Percentiles rank a stretch among this genome's conserved stretches.
Conservation (phyloP, 139 green algal species). For the Raphidocelis subcapitata region DNA sequence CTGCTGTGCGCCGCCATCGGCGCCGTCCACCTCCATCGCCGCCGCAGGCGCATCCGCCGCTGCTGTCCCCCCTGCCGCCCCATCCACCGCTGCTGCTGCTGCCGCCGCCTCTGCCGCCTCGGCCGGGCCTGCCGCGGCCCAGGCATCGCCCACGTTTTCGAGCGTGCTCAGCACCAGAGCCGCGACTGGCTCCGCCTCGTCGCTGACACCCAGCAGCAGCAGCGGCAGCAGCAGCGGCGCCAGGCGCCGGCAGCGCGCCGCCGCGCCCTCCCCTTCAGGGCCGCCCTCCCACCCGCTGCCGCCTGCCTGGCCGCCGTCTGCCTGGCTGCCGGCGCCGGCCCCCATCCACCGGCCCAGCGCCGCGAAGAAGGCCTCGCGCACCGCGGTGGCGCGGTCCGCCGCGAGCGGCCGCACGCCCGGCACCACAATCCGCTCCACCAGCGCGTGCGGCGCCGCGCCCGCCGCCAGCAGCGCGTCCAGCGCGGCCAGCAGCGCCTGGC, state of each 20-base stretch:
- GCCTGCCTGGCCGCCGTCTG: no score
- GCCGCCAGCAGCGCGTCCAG: constrained; percentile 49
- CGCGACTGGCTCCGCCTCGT: constrained; percentile 33
- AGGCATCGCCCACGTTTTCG: constrained; percentile 34
- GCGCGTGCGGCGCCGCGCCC: constrained; percentile 8
- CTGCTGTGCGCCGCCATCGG: no score
- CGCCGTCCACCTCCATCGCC: constrained; percentile 15
- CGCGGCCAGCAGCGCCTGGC: constrained; percentile 42
- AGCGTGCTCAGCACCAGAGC: constrained; percentile 24
- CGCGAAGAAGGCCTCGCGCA: constrained; percentile 52
- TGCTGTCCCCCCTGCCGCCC: not conserved
- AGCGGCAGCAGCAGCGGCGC: constrained; percentile 54
- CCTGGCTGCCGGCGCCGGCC: not conserved
- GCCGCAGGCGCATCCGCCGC: not conserved
- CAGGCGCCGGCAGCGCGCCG: constrained; percentile 8
- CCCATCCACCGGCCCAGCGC: constrained; percentile 60
- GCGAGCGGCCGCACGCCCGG: constrained; percentile 47
- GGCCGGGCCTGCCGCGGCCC: constrained; percentile 12
- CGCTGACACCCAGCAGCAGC: constrained; percentile 66
- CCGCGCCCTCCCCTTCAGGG: no score
- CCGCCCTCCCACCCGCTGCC: no score
- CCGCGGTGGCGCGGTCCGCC: constrained; percentile 45
- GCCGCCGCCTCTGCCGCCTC: constrained; percentile 11
- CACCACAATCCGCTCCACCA: constrained; percentile 28
- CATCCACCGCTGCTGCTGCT: constrained; percentile 1